Evolutionary conservation across 2,329 filamentous ascomycete genomes (phyloP).

Genomic region (Colletotrichum musicola): DNA sequence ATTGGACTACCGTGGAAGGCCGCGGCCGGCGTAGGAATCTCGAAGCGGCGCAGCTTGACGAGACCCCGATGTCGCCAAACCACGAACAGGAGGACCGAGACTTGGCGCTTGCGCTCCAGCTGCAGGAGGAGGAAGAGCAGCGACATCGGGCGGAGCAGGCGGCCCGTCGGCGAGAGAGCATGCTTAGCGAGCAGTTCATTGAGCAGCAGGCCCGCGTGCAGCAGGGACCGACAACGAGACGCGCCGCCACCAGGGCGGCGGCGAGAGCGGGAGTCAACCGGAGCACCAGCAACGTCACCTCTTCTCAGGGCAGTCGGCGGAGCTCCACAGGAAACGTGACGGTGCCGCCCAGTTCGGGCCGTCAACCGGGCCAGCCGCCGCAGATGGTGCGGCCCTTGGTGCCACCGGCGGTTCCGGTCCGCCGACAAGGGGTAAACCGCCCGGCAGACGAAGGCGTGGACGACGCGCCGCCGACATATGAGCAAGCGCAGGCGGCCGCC

Average conservation of each 20-base stretch:
- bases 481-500: conserved; percentile 65
- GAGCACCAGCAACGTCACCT: conserved; percentile 29
- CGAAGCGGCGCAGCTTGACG: conserved; percentile 33
- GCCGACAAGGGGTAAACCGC: conserved; percentile 52
- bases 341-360: conserved; percentile 22
- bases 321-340: conserved; percentile 29
- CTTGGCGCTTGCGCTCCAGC: conserved; percentile 87
- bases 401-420: conserved; percentile 55
- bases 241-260: conserved; percentile 41
- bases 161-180: conserved; percentile 73
- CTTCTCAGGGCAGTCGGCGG: conserved; percentile 29
- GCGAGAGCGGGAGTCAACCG: conserved; percentile 35
- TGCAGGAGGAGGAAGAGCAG: conserved; percentile 95
- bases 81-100: conserved; percentile 85
- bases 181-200: conserved; percentile 78
- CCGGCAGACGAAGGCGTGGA: conserved; percentile 56
- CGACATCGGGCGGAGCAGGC: conserved; percentile 73
- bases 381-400: conserved; percentile 62
- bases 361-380: conserved; percentile 35
- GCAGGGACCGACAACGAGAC: conserved; percentile 45
- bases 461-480: conserved; percentile 69
- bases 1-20: conserved; percentile 68
- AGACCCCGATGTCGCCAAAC: conserved; percentile 53
- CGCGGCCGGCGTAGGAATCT: conserved; percentile 26
- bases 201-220: conserved; percentile 68